These are phyloP conservation scores for Agrostemma githago DNA, from an alignment of 148 eudicot species.

Conservation along the genomic window DNA sequence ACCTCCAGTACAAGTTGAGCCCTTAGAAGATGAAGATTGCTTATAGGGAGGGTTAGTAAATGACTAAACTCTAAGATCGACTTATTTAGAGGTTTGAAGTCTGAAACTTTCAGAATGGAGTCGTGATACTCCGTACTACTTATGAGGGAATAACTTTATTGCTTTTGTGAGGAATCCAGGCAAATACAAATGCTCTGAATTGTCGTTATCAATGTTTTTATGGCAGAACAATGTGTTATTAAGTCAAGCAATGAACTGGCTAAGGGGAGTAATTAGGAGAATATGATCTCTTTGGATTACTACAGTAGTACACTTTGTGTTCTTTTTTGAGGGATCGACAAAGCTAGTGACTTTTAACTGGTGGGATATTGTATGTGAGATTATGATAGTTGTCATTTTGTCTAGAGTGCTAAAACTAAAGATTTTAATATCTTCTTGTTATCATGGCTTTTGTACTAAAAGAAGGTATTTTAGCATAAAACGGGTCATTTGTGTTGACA, in stretches of 20 bases:
- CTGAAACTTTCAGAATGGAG: neutral
- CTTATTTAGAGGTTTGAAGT: neutral
- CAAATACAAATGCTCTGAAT: neutral
- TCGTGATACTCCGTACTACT: neutral
- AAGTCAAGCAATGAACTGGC: constrained; percentile 2
- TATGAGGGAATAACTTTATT: neutral
- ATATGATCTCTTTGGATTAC: neutral
- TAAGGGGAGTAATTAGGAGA: neutral
- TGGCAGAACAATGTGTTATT: constrained; percentile 8
- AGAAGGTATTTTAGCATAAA: neutral
- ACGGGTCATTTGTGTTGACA: neutral
- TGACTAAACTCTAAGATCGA: neutral
- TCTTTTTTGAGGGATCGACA: neutral
- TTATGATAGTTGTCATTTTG: too few relatives aligned
- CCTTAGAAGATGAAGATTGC: neutral
- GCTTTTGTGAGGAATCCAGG: neutral
- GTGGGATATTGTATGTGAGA: neutral
- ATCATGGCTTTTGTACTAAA: neutral
- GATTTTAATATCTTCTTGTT: too few relatives aligned
- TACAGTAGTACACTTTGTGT: neutral
- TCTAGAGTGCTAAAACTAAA: too few relatives aligned
- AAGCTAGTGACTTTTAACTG: neutral
- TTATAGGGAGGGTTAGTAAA: neutral
- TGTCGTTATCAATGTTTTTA: neutral
- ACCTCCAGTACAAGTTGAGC: neutral